phyloP scores from a whole-genome alignment of 495 filamentous ascomycete species.

The Aspergillus conjunctus region DNA sequence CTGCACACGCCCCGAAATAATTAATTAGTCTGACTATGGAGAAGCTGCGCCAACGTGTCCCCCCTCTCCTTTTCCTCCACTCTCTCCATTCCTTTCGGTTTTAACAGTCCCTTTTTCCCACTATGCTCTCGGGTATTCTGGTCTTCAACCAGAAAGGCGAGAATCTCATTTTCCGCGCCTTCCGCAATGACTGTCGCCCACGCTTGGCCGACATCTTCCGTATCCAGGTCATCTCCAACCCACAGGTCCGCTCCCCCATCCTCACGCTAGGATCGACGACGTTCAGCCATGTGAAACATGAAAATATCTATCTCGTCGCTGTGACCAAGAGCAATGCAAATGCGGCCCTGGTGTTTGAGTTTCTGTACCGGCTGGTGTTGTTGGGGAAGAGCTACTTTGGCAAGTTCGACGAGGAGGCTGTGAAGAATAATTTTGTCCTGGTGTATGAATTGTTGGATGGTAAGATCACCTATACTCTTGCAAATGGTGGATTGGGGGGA shows the following conservation, averaged over 20 bases:
- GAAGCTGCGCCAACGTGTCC: slow-evolving; percentile 9
- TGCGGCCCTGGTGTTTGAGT: slow-evolving; percentile 97
- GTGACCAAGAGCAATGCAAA: slow-evolving; percentile 99
- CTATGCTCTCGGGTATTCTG: slow-evolving; percentile 93
- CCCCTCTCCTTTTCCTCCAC: slow-evolving; percentile 25
- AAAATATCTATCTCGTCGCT: slow-evolving; percentile 98
- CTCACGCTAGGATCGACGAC: slow-evolving; percentile 96
- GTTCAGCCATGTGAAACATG: slow-evolving; percentile 98
- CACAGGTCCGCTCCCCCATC: slow-evolving; percentile 96
- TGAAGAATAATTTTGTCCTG: slow-evolving; percentile 99
- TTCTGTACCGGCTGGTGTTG: slow-evolving; percentile 87
- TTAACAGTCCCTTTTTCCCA: slow-evolving; percentile 31
- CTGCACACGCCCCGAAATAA: neutral
- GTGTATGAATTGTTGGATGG: slow-evolving; percentile 98
- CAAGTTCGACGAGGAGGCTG: slow-evolving; percentile 98
- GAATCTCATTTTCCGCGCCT: slow-evolving; percentile 98
- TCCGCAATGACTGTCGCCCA: slow-evolving; percentile 95
- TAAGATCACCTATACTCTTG: slow-evolving; percentile 37
- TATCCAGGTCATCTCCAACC: slow-evolving; percentile 99
- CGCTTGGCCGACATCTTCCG: slow-evolving; percentile 98
- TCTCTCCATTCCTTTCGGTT: slow-evolving; percentile 11
- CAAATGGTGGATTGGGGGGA: slow-evolving; percentile 1
- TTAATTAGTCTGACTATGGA: slow-evolving; percentile 4
- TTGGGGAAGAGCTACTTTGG: slow-evolving; percentile 96
- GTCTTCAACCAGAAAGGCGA: slow-evolving; percentile 99